phyloP scores from a whole-genome alignment of 106 monocot genomes.

The Acanthochlamys bracteata region DNA sequence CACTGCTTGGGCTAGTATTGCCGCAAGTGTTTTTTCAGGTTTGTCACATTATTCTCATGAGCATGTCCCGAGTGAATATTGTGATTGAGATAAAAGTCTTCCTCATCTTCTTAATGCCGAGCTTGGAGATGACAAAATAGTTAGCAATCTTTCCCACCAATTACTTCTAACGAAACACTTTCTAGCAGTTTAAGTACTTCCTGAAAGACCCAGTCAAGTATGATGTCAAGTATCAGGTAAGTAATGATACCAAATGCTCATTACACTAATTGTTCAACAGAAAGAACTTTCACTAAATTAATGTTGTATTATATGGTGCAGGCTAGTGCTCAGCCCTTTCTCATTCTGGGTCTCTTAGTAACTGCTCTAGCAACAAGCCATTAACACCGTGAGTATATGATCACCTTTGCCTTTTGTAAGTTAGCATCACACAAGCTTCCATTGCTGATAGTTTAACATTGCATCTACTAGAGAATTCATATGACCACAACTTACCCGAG shows the following conservation, averaged over 20 bases:
- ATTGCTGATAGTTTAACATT: no score
- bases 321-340: conserved; percentile 90
- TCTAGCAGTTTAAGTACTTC: conserved; percentile 74
- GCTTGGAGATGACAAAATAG: no score
- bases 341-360: conserved; percentile 72
- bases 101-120: not conserved
- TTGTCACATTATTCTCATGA: not conserved
- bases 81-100: not conserved
- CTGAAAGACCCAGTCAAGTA: conserved; percentile 87
- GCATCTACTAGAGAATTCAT: no score
- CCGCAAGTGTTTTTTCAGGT: conserved; percentile 90
- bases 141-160: not conserved
- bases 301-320: conserved; percentile 4
- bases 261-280: not conserved
- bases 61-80: not conserved
- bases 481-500: no score
- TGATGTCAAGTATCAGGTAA: conserved; percentile 94
- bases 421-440: no score
- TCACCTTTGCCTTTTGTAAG: no score
- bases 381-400: conserved; percentile 8
- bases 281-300: not conserved
- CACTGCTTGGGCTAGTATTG: conserved; percentile 60
- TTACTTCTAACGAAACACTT: not conserved
- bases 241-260: not conserved
- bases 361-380: conserved; percentile 85